Percentiles rank a stretch among this genome's conserved stretches.
These are phyloP conservation scores for Talaromyces sp. DNA, from an alignment of 2,329 filamentous ascomycete species.

Conservation along the genomic window DNA sequence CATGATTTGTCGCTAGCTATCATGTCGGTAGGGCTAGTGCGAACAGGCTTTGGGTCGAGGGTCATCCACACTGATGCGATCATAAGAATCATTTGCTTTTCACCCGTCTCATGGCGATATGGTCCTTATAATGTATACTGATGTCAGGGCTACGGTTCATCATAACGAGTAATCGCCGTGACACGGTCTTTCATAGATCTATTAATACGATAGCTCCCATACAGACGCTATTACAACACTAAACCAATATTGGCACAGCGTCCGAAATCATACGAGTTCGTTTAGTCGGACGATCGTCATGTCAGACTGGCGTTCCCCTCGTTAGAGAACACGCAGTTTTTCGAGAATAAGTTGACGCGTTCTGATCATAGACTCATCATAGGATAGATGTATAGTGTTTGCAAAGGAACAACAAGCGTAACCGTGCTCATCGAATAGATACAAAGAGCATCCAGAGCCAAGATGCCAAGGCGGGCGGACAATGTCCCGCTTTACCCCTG, in stretches of 20 bases:
- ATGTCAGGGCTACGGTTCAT: background rate
- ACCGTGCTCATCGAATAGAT: background rate
- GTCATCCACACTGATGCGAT: background rate
- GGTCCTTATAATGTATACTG: too few species aligned
- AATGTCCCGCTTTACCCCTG: background rate
- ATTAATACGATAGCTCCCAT: background rate
- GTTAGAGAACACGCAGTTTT: background rate
- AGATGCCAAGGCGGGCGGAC: constrained; percentile 1
- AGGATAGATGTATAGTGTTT: background rate
- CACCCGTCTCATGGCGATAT: too few species aligned
- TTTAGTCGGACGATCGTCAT: background rate
- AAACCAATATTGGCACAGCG: background rate
- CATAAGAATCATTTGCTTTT: too few species aligned
- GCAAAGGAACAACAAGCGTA: background rate
- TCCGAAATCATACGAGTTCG: background rate
- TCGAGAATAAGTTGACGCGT: background rate
- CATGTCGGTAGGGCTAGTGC: background rate
- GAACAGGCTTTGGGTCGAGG: background rate
- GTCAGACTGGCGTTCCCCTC: background rate
- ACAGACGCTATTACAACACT: background rate
- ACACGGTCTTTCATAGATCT: background rate
- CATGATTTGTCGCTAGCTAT: too few species aligned
- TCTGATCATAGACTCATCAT: background rate
- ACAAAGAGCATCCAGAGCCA: background rate
- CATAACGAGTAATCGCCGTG: background rate